Conservation (phyloP, 371 early-diverging fungal species). For the Rhizomucor pusillus region DNA sequence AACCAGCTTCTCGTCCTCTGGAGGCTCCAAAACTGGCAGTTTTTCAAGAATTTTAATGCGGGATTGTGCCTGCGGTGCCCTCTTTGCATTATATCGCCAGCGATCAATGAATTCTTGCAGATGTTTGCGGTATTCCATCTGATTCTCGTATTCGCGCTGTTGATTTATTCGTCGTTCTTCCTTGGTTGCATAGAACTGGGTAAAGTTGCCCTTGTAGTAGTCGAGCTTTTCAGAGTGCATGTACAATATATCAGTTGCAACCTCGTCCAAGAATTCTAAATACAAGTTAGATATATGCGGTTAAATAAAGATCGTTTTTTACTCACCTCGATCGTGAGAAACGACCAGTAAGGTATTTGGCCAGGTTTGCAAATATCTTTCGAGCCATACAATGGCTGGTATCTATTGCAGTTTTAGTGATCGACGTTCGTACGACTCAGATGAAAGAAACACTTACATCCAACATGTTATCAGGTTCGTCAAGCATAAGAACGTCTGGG, state of each 20-base stretch:
- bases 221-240: constrained; percentile 92
- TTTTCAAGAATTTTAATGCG: constrained; percentile 98
- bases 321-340: constrained; percentile 88
- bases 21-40: constrained; percentile 87
- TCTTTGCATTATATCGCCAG: constrained; percentile 98
- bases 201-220: constrained; percentile 94
- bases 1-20: constrained; percentile 79
- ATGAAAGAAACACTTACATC: constrained; percentile 47
- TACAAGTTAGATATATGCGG: neutral
- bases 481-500: constrained; percentile 96
- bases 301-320: neutral
- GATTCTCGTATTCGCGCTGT: constrained; percentile 91
- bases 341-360: constrained; percentile 91
- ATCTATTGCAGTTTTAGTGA: constrained; percentile 29
- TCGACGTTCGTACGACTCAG: neutral
- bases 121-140: constrained; percentile 91
- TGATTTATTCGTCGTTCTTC: constrained; percentile 90
- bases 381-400: constrained; percentile 97
- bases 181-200: constrained; percentile 84
- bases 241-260: constrained; percentile 95
- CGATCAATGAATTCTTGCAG: constrained; percentile 97
- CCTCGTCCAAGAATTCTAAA: constrained; percentile 92
- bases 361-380: constrained; percentile 90
- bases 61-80: constrained; percentile 97
- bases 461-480: constrained; percentile 99